Evolutionary conservation across 2,329 filamentous ascomycete genomes (phyloP), one percentile per base, ranked within the genome.

Genomic region (Plenodomus lindquistii): DNA sequence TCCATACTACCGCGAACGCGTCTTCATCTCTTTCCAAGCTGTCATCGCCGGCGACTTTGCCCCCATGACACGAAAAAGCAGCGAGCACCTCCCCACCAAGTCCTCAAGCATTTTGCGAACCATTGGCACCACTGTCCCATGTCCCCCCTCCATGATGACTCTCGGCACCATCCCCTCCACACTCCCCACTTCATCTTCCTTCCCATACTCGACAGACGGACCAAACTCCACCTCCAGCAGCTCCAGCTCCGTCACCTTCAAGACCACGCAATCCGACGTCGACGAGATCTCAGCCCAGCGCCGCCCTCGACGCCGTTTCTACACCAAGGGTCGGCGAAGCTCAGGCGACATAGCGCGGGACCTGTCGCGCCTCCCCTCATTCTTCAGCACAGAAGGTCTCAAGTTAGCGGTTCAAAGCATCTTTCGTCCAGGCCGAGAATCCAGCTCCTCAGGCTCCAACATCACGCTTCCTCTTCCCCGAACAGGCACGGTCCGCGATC

Each of bases 1-100:
- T 22, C 77, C 77, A 2, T 77, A 76, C 54, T 77, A 74, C 52
- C 69, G 69, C n/a, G 77, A 81, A 37, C 74, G 78, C 3, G 58
- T 75, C 27, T 79, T 69, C 59, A 67, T 70, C 7, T 76, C 75
- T 21, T 73, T 82, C 52, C 69, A 75, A 3, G 62, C 72, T 11
- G 67, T 80, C 27, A 66, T 77, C 19, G 66, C 61, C 21, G 69
- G 73, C 27, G 59, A 71, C 29, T 54, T 71, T 16, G 44, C 64
- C 19, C 62, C 72, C 1, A 21, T 77, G 9, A 69, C 70, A 1
- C 42, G 55, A 13, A 44, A 61, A 0, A 72, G 76, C 11, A 50
- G 57, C 11, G 39, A 55, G 10, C 42, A 46, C 2, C 69, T 78
- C 5, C 73, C 70, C 1, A 55, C 69, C 17, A 66, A 70, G n/a